Evolutionary conservation across 2,329 filamentous ascomycete genomes (phyloP).

Genomic region (Aspergillus tamarii): DNA sequence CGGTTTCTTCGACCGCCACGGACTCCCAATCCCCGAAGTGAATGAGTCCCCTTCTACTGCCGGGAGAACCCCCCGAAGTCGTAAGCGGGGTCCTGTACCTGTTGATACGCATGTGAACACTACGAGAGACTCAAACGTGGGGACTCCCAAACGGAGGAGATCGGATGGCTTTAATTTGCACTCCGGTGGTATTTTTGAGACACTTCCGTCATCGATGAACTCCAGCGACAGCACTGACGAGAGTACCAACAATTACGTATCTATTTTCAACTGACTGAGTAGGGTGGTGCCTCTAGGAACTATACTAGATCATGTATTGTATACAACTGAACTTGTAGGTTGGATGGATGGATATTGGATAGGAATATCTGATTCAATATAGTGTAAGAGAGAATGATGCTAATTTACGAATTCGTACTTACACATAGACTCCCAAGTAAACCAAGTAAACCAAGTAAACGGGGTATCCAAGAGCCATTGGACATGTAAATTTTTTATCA

Average conservation of each 20-base stretch:
- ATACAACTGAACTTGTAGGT: neutral
- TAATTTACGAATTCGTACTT: neutral
- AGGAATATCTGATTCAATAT: neutral
- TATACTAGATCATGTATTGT: neutral
- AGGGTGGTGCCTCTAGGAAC: neutral
- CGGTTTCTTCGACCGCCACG: conserved; percentile 45
- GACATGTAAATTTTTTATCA: neutral
- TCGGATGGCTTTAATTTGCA: conserved; percentile 16
- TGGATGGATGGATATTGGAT: neutral
- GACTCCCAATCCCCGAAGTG: conserved; percentile 39
- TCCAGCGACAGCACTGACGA: neutral
- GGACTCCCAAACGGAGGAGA: conserved; percentile 21
- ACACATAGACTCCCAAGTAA: no score
- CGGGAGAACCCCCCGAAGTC: neutral
- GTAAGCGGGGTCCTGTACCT: conserved; percentile 19
- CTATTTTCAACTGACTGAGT: conserved; percentile 2
- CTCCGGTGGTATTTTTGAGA: conserved; percentile 26
- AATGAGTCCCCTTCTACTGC: neutral
- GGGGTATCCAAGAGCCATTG: neutral
- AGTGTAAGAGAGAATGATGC: neutral
- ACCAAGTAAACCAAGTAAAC: no score
- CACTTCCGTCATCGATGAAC: conserved; percentile 5
- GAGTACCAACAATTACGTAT: neutral
- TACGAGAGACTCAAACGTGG: conserved; percentile 12
- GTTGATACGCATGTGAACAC: neutral